Evolutionary conservation across 192 early-diverging fungal genomes (phyloP).

Genomic region (Lobosporangium transversale): DNA sequence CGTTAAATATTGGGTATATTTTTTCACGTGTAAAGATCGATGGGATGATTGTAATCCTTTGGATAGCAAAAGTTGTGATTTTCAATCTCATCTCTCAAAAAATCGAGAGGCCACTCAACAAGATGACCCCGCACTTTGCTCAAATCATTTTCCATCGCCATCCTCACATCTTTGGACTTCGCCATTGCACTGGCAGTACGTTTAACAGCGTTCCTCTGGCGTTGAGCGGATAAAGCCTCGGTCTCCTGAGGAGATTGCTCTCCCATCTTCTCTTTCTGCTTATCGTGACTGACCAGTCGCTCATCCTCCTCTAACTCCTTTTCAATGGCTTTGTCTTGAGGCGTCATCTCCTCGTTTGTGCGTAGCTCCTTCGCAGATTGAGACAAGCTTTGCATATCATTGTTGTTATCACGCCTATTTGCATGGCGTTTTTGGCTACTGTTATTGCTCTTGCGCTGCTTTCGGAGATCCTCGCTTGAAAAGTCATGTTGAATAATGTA

Average conservation of each 20-base stretch:
- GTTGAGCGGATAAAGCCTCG: background rate
- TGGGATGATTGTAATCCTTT: conserved; percentile 51
- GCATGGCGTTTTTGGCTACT: too few relatives aligned
- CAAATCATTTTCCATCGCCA: conserved; percentile 47
- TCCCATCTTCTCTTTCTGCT: background rate
- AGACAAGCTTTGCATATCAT: background rate
- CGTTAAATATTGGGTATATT: conserved; percentile 3
- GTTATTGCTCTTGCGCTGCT: background rate
- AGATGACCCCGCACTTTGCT: conserved; percentile 60
- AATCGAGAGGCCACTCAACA: conserved; percentile 64
- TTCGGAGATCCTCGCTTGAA: background rate
- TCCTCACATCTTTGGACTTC: conserved; percentile 8
- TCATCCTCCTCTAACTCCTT: background rate
- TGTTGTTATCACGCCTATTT: conserved; percentile 2
- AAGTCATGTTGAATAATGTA: conserved; percentile 9
- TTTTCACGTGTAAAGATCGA: conserved; percentile 47
- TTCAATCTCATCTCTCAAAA: conserved; percentile 59
- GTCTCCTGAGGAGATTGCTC: background rate
- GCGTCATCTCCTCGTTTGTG: conserved; percentile 17
- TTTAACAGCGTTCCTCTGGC: conserved; percentile 9
- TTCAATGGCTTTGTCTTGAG: conserved; percentile 7
- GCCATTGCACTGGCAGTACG: conserved; percentile 45
- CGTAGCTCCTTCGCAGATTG: conserved; percentile 10
- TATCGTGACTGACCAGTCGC: background rate
- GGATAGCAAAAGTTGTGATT: conserved; percentile 51